Base-by-base conservation (phyloP, 345 rosid species). In the Eucalyptus pauciflora region DNA sequence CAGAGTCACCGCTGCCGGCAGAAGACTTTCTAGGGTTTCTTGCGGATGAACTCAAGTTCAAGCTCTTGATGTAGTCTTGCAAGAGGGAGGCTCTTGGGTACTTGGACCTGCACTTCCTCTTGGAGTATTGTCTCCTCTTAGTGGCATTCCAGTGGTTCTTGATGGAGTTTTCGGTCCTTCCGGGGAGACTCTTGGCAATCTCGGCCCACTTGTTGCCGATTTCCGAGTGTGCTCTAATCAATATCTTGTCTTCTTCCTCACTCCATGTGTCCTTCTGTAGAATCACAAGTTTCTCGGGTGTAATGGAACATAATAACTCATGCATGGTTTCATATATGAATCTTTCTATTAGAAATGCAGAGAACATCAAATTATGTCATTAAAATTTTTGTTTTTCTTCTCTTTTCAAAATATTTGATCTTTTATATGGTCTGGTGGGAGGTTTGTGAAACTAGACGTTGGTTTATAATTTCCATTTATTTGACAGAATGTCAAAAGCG, bases 171-270 rank as follows among this genome's bases (percentile, higher is more conserved):
- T 98, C 99, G 12, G 99, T 98, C 92, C 99, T 94, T 52, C 99
- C 99, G 0, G 98, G 99, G 64, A 98, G 93, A 51, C 94, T 95
- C 91, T 97, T 98, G 4, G 99, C 97, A 79, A 98, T 97, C 89
- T 97, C 99, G 20, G 99, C 99, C 99, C 99, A 98, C 92, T 93
- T 96, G 95, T 98, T 97, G n/a, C 99, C 99, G 67, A 98, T 95
- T 90, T 96, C 98, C 60, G 88, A 90, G 89, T 98, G 99, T 1
- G 96, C 95, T 51, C 93, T 90, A 89, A 98, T 97, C 27, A 98
- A 91, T 10, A 96, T 93, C 91, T 76, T 95, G 79, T 98, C 99
- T 89, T 98, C 99, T 76, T 96, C 99, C 71, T 97, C 99, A 88
- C 92, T 97, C 99, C 99, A 97, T 48, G 93, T 91, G 86, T 96